Conservation (phyloP, 495 filamentous ascomycete species). For the Hypoxylon perforatum region DNA sequence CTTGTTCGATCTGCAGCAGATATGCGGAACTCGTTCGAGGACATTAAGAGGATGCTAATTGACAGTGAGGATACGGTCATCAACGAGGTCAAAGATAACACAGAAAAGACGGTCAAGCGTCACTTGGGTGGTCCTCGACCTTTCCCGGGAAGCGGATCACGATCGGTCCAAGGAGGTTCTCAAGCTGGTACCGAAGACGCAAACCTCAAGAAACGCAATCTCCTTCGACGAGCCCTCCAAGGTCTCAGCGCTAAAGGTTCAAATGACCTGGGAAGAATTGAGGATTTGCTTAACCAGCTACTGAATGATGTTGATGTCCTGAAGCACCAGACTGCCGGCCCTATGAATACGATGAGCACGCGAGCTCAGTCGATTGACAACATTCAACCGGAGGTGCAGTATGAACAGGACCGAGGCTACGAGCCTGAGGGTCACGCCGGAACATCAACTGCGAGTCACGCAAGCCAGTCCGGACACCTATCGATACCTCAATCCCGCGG, state of each 20-base stretch:
- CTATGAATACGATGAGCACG: conserved; percentile 49
- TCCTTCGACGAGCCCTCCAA: conserved; percentile 91
- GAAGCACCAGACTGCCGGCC: conserved; percentile 68
- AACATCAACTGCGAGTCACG: conserved; percentile 74
- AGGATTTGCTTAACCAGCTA: conserved; percentile 93
- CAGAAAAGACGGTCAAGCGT: conserved; percentile 83
- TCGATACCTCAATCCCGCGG: conserved; percentile 73
- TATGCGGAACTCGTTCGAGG: conserved; percentile 96
- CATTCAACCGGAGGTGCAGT: conserved; percentile 65
- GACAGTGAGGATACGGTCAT: conserved; percentile 88
- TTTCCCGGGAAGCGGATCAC: conserved; percentile 71
- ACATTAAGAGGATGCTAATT: conserved; percentile 91
- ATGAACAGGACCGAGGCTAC: conserved; percentile 73
- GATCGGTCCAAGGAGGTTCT: conserved; percentile 65
- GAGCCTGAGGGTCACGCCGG: conserved; percentile 86
- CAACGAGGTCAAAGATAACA: conserved; percentile 83
- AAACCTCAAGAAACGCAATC: conserved; percentile 82
- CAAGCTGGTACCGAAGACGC: conserved; percentile 78
- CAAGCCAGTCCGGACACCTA: conserved; percentile 80
- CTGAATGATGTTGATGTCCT: conserved; percentile 91
- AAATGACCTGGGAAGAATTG: conserved; percentile 90
- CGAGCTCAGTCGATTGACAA: conserved; percentile 64
- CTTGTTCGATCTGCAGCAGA: conserved; percentile 94
- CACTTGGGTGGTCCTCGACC: conserved; percentile 90
- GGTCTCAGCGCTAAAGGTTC: conserved; percentile 86